Base-by-base conservation (phyloP, 192 early-diverging fungal species). In the Dispira simplex region DNA sequence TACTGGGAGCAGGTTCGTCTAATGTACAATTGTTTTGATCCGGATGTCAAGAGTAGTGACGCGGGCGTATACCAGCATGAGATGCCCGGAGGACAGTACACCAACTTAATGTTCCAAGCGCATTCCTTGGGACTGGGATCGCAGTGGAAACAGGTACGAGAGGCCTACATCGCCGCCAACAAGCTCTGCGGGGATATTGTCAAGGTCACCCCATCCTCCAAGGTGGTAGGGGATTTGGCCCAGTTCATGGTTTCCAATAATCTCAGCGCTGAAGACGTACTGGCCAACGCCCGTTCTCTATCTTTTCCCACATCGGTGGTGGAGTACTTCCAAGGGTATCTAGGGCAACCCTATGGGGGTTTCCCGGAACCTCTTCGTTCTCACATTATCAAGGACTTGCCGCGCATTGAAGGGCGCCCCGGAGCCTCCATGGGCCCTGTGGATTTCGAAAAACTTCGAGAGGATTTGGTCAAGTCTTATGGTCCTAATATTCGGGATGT, bases 71-170 rank as follows among this genome's bases (percentile, higher is more conserved):
- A 97, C 74, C 79, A 85, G 28, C 92, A 94, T 71, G 95, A 97
- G 79, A 95, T 97, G 95, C 92, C 91, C 55, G 92, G 94, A 64
- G 88, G 95, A 28, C 95, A 98, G 76, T 98, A 98, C 81, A 98
- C 95, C 55, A 98, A 98, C 77, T 74, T 98, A 49, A 84, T 96
- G 80, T 98, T 98, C 87, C 95, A 98, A 75, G 85, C 90, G 43
- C 89, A 94, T 71, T 90, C 91, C 67, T 79, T 96, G 18, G 95
- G 95, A 10, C 79, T 98, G 14, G 95, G 95, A 54, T 82, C 89
- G 39, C 83, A 85, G 65, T 98, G 95, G 95, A 86, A 90, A 67
- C 88, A 90, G 66, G 89, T 98, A 67, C 96, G 96, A 77, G 76
- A 77, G 28, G 90, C 92, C 3, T 98, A 98, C 66, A 79, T 81